Conservation (phyloP, 345 rosid species). For the Rubroshorea leprosula region DNA sequence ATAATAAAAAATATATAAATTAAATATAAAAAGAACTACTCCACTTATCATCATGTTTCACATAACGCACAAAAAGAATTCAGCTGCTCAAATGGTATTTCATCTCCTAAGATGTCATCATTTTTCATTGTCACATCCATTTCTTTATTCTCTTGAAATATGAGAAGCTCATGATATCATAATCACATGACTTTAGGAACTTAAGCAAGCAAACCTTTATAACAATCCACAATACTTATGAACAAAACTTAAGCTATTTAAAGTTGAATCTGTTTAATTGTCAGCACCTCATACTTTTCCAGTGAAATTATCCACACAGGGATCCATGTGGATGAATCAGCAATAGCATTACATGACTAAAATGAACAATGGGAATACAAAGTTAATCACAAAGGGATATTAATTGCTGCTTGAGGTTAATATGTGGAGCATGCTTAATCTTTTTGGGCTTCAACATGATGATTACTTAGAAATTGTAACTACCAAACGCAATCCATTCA, state of each 20-base stretch:
- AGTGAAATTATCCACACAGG: conserved; percentile 30
- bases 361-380: too few species aligned
- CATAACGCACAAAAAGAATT: conserved; percentile 52
- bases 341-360: too few species aligned
- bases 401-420: not conserved
- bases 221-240: not conserved
- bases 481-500: not conserved
- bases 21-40: too few species aligned
- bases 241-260: too few species aligned
- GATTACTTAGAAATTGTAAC: not conserved
- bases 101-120: conserved; percentile 95
- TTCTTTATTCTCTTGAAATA: conserved; percentile 58
- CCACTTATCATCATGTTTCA: too few species aligned
- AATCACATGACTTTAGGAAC: not conserved
- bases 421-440: too few species aligned
- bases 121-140: conserved; percentile 60
- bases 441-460: not conserved
- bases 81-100: conserved; percentile 80
- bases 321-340: not conserved
- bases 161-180: not conserved
- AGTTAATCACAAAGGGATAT: too few species aligned
- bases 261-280: too few species aligned
- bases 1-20: too few species aligned
- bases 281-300: too few species aligned
- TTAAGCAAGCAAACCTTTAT: not conserved